Evolutionary conservation across 805 yeast genomes (phyloP).

Genomic region (Suhomyces prunicola): DNA sequence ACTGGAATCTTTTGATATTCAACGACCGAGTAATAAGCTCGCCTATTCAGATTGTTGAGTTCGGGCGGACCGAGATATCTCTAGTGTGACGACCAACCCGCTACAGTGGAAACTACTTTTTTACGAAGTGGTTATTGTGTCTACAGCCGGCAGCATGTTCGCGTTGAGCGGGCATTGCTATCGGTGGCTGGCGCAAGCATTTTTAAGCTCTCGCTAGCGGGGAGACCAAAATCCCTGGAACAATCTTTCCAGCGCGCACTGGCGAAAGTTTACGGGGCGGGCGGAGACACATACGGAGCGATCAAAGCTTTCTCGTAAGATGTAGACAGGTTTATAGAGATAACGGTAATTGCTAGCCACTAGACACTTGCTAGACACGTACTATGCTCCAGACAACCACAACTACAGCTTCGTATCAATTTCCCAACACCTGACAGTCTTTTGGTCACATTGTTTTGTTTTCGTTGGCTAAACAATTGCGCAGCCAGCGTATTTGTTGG

Average conservation of each 20-base stretch:
- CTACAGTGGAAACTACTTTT: not conserved
- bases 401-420: no score
- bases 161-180: not conserved
- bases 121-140: not conserved
- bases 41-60: not conserved
- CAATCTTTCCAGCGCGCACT: not conserved
- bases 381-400: no score
- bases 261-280: not conserved
- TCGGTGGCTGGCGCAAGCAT: not conserved
- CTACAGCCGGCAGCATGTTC: not conserved
- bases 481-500: not conserved
- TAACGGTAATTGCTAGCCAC: not conserved
- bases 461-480: not conserved
- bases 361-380: not conserved
- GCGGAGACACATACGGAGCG: not conserved
- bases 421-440: not conserved
- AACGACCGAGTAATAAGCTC: not conserved
- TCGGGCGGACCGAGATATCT: not conserved
- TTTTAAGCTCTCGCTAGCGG: not conserved
- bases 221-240: not conserved
- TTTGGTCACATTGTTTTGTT: slow-evolving; percentile 1
- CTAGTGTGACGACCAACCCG: not conserved
- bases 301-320: not conserved
- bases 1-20: not conserved
- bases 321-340: not conserved